Conservation (phyloP, 2,329 filamentous ascomycete species). For the Colletotrichum orbiculare region DNA sequence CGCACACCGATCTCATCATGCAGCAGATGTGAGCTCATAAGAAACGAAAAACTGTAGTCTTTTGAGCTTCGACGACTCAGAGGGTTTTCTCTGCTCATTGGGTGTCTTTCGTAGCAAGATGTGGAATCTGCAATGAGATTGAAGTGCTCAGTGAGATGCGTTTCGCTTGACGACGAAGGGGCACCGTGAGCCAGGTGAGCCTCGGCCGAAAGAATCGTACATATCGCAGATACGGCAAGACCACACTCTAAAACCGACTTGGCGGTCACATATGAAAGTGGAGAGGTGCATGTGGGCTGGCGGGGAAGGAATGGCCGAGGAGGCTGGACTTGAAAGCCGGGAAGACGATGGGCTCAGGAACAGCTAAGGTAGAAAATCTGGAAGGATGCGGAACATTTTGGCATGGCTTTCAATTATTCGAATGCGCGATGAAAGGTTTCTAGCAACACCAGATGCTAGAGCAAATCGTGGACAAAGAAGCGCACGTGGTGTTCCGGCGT, state of each 20-base stretch:
- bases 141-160: too few species aligned
- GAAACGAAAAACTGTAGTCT: too few species aligned
- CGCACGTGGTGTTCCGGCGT: constrained; percentile 10
- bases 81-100: too few species aligned
- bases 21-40: too few species aligned
- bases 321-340: not conserved
- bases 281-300: constrained; percentile 13
- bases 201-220: constrained; percentile 20
- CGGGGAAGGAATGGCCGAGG: constrained; percentile 15
- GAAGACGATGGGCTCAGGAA: not conserved
- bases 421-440: too few species aligned
- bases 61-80: too few species aligned
- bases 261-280: constrained; percentile 22
- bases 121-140: too few species aligned
- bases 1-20: too few species aligned
- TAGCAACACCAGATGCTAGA: not conserved
- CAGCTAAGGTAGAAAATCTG: not conserved
- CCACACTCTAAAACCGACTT: constrained; percentile 16
- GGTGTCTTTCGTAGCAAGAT: too few species aligned
- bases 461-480: not conserved
- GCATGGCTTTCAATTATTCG: too few species aligned
- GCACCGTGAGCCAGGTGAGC: too few species aligned
- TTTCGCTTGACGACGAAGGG: too few species aligned
- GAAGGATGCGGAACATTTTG: not conserved
- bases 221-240: constrained; percentile 15